Base-by-base conservation (phyloP, 2,329 filamentous ascomycete species). In the Penicillium sp. region DNA sequence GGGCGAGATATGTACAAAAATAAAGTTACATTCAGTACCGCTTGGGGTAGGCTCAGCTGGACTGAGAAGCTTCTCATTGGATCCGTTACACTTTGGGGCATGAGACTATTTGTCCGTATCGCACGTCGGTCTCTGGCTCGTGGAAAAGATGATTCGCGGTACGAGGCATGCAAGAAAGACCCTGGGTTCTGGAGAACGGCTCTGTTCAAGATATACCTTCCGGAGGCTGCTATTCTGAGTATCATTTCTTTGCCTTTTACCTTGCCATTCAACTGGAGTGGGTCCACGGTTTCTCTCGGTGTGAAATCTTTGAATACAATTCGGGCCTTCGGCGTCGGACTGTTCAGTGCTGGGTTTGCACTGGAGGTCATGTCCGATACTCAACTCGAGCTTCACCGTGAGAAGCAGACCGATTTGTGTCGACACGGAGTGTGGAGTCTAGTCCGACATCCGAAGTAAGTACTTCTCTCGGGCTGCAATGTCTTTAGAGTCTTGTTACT, bases 401-500 rank as follows among this genome's bases (percentile, higher is more conserved):
- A 74, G 45, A 69, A 78, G 23, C 74, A 75, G 16, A 65, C 54
- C 3, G 74, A 73, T 37, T 73, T 86, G 29, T 77, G 81, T 59
- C 78, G 80, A 14, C 77, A 83, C n/a, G 84, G 84, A 13, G 85
- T 87, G 29, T 87, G 83, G 83, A 84, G 82, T 62, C 78, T 87
- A 31, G 83, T 86, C 26, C 74, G 85, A 49, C 84, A 87, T 71
- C 85, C 85, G 0, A 87, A 87, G 83, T 86, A 75, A 69, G 81
- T 74, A 19, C n/a, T 11, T 8, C n/a, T 8, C n/a, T 21, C 9
- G 1, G 5, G 19, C 19, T 21, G 23, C 39, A 4, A 72, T 86
- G 2, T 42, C n/a, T 21, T 42, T 13, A 11, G 23, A 23, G 21
- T 13, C 31, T 16, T 7, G 4, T 37, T 10, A 42, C 39, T 42